A percentile compares a stretch with the other conserved stretches of the same genome.
Evolutionary conservation across 495 filamentous ascomycete species (phyloP).

Genomic region (Wilcoxina mikolae): DNA sequence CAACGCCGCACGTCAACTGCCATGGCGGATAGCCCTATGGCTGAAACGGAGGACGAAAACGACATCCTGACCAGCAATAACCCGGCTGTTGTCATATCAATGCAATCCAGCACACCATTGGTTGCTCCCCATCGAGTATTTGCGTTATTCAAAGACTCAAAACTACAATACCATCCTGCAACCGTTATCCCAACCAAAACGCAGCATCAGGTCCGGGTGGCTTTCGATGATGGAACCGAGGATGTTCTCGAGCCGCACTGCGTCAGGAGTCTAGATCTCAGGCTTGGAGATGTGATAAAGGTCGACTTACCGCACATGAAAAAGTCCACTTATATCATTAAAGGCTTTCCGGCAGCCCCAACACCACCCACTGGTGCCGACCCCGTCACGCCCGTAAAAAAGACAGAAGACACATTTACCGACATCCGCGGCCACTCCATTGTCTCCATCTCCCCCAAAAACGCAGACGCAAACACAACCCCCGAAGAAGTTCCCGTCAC

Average conservation of each 20-base stretch:
- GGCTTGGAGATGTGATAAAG: conserved; percentile 18
- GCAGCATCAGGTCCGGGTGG: conserved; percentile 10
- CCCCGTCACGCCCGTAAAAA: not conserved
- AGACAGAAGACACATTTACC: conserved; percentile 2
- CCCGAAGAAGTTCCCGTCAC: conserved; percentile 16
- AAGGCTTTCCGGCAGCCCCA: conserved; percentile 6
- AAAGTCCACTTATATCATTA: conserved; percentile 14
- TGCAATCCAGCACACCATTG: not conserved
- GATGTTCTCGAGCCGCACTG: conserved; percentile 8
- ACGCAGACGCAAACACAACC: not conserved
- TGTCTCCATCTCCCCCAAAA: conserved; percentile 12
- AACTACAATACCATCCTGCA: conserved; percentile 22
- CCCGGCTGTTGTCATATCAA: conserved; percentile 5
- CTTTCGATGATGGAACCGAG: conserved; percentile 25
- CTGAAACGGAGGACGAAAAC: not conserved
- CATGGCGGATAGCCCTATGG: not conserved
- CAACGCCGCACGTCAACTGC: not conserved
- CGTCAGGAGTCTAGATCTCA: conserved; percentile 22
- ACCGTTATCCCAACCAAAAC: conserved; percentile 12
- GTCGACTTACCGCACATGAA: conserved; percentile 22
- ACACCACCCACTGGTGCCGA: not conserved
- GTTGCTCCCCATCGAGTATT: conserved; percentile 18
- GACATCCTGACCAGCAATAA: conserved; percentile 15
- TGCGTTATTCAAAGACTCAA: conserved; percentile 25
- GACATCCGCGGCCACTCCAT: conserved; percentile 16